Percentiles rank a stretch among this genome's conserved stretches.
Conservation (phyloP, 2,329 filamentous ascomycete species). For the Ophiostoma novo-ulmi region DNA sequence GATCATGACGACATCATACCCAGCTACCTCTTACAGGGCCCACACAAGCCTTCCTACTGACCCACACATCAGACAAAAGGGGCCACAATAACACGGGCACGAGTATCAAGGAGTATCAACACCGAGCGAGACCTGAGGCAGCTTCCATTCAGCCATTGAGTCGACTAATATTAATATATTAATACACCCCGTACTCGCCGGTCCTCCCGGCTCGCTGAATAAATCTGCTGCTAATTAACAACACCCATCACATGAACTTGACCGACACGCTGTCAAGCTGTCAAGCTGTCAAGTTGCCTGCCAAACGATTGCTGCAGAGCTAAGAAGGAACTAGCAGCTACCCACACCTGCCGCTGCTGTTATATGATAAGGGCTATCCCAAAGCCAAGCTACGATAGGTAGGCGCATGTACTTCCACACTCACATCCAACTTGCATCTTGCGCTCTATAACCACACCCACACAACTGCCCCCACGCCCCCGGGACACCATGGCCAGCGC, state of each 20-base stretch:
- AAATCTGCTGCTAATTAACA: not conserved
- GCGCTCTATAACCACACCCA: not conserved
- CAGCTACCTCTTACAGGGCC: not conserved
- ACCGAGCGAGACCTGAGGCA: conserved; percentile 2
- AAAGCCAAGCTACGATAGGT: not conserved
- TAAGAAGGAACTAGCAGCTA: not conserved
- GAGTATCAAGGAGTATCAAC: conserved; percentile 12
- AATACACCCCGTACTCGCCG: not conserved
- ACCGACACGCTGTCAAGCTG: not conserved
- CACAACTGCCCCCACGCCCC: not conserved
- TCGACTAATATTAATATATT: not conserved
- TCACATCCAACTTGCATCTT: not conserved
- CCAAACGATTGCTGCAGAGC: not conserved
- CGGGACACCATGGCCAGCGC: not conserved
- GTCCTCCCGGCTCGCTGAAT: not conserved
- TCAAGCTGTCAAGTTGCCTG: not conserved
- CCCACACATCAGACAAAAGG: conserved; percentile 9
- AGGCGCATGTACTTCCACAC: not conserved
- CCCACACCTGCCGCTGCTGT: not conserved
- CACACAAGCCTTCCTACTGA: not conserved
- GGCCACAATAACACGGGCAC: conserved; percentile 2
- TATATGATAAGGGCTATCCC: not conserved
- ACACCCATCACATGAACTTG: not conserved
- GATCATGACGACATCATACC: not conserved
- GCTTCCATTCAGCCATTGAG: not conserved